Base-by-base conservation (phyloP, 192 early-diverging fungal species). In the Mortierella antarctica region DNA sequence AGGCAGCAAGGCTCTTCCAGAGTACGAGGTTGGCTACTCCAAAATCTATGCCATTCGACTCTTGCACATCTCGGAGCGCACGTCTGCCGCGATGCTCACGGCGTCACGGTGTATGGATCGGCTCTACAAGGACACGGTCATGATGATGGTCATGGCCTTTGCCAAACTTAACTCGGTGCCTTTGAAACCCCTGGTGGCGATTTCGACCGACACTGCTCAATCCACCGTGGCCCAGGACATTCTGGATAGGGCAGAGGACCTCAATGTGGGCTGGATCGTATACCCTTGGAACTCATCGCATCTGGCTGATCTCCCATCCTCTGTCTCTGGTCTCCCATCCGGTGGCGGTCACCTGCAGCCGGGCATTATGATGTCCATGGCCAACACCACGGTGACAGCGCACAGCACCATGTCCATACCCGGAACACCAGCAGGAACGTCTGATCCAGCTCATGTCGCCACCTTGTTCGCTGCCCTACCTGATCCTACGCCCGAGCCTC, bases 111-210 rank as follows among this genome's bases (percentile, higher is more conserved):
- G 86, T 53, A 80, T 80, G 65, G 76, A 86, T 39, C 93, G 89
- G 11, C 61, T 91, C 8, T 82, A 85, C 17, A 81, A 82, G 17
- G 96, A 96, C 63, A 89, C 94, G 0, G 88, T 95, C 17, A 77
- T 97, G 73, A 93, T 88, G 62, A 91, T 95, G 70, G 90, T 97
- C 79, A 83, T 93, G 14, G 92, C 93, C 0, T 95, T 96, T 84
- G 92, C 91, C 7, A 89, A 86, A 18, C 85, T 96, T 6, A 91
- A 89, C 72, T 86, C 88, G n/a, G 85, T 95, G 31, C 75, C 76
- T 4, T 82, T 96, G 47, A 85, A 83, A 5, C 88, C 92, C 1
- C 64, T 87, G 44, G 74, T 97, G 14, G 76, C 74, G 11, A 85
- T 95, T 48, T 82, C 88, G n/a, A 78, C 88, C 15, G 82, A 83